A percentile compares a stretch with the other conserved stretches of the same genome.
Evolutionary conservation across 306 rosid species (phyloP).

Genomic region (Notholithocarpus densiflorus): DNA sequence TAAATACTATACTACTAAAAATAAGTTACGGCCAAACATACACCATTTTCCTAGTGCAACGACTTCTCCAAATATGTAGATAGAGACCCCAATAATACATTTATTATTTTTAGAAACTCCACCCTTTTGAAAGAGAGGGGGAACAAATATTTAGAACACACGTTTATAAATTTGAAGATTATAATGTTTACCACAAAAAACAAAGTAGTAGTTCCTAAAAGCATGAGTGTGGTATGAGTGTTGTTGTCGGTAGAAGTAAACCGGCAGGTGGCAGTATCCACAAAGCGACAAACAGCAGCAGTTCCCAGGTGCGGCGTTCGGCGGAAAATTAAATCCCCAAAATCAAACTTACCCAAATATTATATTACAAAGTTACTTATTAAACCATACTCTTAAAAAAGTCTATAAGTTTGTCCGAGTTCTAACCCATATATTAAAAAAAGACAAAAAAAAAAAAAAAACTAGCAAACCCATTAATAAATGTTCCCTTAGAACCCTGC

Average conservation of each 20-base stretch:
- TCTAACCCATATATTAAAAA: too few species aligned
- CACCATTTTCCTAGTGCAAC: too few species aligned
- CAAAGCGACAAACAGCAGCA: conserved; percentile 64
- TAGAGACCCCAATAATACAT: too few species aligned
- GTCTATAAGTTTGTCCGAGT: too few species aligned
- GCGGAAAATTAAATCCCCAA: conserved; percentile 48
- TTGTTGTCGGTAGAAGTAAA: conserved; percentile 37
- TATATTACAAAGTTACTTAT: not conserved
- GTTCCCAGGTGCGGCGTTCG: conserved; percentile 98
- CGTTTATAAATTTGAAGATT: too few species aligned
- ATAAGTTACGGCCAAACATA: too few species aligned
- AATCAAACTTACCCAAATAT: conserved; percentile 15
- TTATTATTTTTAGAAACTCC: too few species aligned
- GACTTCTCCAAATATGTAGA: too few species aligned
- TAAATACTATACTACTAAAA: too few species aligned
- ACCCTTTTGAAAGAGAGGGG: too few species aligned
- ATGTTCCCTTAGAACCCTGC: conserved; percentile 72
- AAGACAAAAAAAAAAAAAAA: not conserved
- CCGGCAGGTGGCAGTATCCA: conserved; percentile 43
- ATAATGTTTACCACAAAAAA: too few species aligned
- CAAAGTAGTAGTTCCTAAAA: not conserved
- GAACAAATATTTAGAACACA: too few species aligned
- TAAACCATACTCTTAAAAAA: conserved; percentile 2
- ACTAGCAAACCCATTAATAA: conserved; percentile 44
- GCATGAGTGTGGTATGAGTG: conserved; percentile 2